Evolutionary conservation across 1,284 basidiomycete species (phyloP).

Genomic region (Marasmius fiardii): DNA sequence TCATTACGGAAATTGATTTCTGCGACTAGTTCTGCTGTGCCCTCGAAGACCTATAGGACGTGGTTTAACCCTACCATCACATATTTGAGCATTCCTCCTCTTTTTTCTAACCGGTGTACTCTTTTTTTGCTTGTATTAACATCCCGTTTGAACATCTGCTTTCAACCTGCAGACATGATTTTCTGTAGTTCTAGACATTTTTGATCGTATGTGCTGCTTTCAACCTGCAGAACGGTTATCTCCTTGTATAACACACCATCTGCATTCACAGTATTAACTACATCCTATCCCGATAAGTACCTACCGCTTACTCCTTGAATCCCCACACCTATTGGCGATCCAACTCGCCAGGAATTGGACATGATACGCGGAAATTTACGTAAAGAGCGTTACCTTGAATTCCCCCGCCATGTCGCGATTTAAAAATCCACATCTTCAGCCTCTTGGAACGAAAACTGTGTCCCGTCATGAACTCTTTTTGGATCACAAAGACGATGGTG

Average conservation of each 20-base stretch:
- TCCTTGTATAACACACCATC: background rate
- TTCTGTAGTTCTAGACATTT: background rate
- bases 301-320: no score
- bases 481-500: background rate
- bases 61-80: no score
- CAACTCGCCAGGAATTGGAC: background rate
- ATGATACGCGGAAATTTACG: no score
- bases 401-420: background rate
- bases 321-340: background rate
- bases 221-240: slow-evolving; percentile 1
- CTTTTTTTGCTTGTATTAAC: background rate
- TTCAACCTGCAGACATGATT: background rate
- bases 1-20: slow-evolving; percentile 9
- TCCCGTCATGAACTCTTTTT: background rate
- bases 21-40: slow-evolving; percentile 63
- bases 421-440: background rate
- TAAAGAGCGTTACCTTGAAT: background rate
- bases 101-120: background rate
- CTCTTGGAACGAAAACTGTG: background rate
- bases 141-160: background rate
- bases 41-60: slow-evolving; percentile 61
- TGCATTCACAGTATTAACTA: background rate
- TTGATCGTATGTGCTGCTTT: background rate
- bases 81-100: no score
- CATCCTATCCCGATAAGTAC: no score